phyloP scores from a whole-genome alignment of 1,284 basidiomycete species.

The Waitea zeae region DNA sequence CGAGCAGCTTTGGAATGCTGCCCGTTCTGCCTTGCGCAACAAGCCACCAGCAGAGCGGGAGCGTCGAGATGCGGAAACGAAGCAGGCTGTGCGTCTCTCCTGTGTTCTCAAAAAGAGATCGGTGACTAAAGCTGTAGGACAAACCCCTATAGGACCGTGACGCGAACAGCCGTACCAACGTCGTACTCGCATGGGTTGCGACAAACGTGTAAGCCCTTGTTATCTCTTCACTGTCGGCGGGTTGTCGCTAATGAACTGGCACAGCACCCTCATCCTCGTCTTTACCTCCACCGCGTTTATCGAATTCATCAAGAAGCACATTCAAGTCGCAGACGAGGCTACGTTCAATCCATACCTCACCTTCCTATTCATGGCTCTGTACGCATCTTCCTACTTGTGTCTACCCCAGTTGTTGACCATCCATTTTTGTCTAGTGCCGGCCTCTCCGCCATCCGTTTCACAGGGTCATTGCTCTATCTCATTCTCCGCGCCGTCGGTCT shows the following conservation, averaged over 20 bases:
- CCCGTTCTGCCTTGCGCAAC: constrained; percentile 46
- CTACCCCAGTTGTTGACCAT: constrained; percentile 4
- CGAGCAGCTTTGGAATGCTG: constrained; percentile 69
- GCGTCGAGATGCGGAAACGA: constrained; percentile 75
- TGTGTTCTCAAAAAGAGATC: too few relatives aligned
- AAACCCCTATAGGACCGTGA: constrained; percentile 80
- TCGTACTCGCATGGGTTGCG: constrained; percentile 74
- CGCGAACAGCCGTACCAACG: constrained; percentile 69
- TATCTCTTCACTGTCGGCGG: too few relatives aligned
- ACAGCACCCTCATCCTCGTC: constrained; percentile 42
- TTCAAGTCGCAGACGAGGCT: constrained; percentile 25
- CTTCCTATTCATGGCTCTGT: constrained; percentile 72
- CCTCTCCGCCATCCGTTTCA: constrained; percentile 63
- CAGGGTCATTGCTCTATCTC: constrained; percentile 64
- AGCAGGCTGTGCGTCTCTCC: too few relatives aligned
- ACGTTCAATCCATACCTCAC: constrained; percentile 77
- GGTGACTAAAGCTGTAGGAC: too few relatives aligned
- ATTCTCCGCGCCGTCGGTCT: constrained; percentile 54
- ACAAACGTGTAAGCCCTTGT: constrained; percentile 59
- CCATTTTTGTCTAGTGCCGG: constrained; percentile 33
- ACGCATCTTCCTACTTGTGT: constrained; percentile 16
- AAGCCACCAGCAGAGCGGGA: constrained; percentile 56
- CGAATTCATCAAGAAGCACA: constrained; percentile 36
- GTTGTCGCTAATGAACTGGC: too few relatives aligned
- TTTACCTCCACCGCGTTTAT: constrained; percentile 71